Percentiles rank a stretch among this genome's conserved stretches.
phyloP scores from a whole-genome alignment of 2,329 filamentous ascomycete genomes.

The Lecanosticta acicola region DNA sequence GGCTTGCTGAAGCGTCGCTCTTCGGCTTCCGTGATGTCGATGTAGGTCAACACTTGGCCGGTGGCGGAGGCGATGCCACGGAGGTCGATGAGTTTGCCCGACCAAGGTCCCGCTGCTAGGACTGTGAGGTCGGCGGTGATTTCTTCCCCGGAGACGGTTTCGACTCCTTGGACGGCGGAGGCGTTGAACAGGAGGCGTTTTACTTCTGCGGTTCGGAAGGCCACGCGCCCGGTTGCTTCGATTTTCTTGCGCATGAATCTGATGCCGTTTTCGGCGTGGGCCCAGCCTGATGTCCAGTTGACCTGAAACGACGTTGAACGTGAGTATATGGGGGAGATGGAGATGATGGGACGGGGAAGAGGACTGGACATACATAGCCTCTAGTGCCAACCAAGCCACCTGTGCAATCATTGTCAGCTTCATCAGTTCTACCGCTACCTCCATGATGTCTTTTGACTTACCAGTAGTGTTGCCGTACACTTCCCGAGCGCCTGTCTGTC shows the following conservation, averaged over 20 bases:
- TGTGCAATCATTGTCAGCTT: too few relatives aligned
- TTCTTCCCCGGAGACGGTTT: conserved; percentile 45
- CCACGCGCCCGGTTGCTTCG: conserved; percentile 49
- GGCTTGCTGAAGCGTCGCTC: conserved; percentile 51
- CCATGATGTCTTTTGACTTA: too few relatives aligned
- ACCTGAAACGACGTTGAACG: neutral
- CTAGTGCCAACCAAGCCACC: conserved; percentile 50
- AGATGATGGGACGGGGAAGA: neutral
- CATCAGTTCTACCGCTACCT: too few relatives aligned
- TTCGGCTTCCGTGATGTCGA: conserved; percentile 67
- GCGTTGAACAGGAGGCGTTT: conserved; percentile 37
- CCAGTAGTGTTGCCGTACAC: conserved; percentile 14
- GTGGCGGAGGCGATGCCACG: conserved; percentile 71
- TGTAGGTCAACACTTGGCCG: conserved; percentile 73
- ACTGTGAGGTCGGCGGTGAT: conserved; percentile 67
- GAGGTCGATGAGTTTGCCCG: conserved; percentile 69
- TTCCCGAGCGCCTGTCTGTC: conserved; percentile 30
- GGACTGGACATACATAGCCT: conserved; percentile 63
- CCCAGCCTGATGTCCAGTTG: conserved; percentile 73
- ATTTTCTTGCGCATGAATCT: conserved; percentile 52
- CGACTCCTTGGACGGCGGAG: conserved; percentile 52
- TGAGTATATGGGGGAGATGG: neutral
- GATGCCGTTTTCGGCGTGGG: conserved; percentile 68
- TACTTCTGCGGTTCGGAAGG: conserved; percentile 48
- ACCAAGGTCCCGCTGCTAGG: conserved; percentile 85